Evolutionary conservation across 1,139 yeast genomes (phyloP).

Genomic region (Yamadazyma friedrichii): DNA sequence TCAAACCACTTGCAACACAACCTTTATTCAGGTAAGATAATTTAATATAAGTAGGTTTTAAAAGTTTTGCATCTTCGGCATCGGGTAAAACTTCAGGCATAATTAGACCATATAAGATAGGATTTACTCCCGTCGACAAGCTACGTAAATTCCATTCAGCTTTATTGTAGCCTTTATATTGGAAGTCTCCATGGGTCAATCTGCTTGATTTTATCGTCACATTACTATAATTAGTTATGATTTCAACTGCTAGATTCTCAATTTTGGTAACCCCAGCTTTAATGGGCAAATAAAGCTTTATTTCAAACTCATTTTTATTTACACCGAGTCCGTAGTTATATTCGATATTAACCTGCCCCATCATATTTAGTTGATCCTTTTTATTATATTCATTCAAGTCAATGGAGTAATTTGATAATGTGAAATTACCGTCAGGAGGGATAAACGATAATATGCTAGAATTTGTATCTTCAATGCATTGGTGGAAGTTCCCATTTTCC

Average conservation of each 20-base stretch:
- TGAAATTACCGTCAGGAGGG: constrained; percentile 85
- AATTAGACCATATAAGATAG: constrained; percentile 62
- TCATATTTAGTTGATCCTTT: constrained; percentile 22
- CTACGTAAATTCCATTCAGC: constrained; percentile 75
- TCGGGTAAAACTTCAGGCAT: constrained; percentile 16
- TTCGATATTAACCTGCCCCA: constrained; percentile 62
- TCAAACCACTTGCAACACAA: constrained; percentile 70
- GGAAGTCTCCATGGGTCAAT: constrained; percentile 72
- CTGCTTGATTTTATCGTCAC: constrained; percentile 50
- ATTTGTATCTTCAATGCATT: constrained; percentile 48
- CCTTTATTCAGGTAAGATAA: constrained; percentile 66
- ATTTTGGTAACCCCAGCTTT: constrained; percentile 52
- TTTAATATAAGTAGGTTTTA: constrained; percentile 53
- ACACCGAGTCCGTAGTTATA: constrained; percentile 62
- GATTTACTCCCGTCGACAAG: constrained; percentile 63
- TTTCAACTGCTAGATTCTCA: constrained; percentile 54
- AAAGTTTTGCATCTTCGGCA: constrained; percentile 10
- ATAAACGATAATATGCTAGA: constrained; percentile 65
- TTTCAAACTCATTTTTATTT: constrained; percentile 71
- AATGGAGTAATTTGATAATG: constrained; percentile 62
- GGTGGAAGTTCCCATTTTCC: constrained; percentile 57
- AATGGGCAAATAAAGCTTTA: constrained; percentile 55
- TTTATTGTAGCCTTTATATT: constrained; percentile 47
- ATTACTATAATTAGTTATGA: constrained; percentile 20
- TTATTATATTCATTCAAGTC: constrained; percentile 35